Evolutionary conservation across 148 eudicot species (phyloP), one percentile per base, ranked within the genome.

Genomic region (Fagopyrum tataricum): DNA sequence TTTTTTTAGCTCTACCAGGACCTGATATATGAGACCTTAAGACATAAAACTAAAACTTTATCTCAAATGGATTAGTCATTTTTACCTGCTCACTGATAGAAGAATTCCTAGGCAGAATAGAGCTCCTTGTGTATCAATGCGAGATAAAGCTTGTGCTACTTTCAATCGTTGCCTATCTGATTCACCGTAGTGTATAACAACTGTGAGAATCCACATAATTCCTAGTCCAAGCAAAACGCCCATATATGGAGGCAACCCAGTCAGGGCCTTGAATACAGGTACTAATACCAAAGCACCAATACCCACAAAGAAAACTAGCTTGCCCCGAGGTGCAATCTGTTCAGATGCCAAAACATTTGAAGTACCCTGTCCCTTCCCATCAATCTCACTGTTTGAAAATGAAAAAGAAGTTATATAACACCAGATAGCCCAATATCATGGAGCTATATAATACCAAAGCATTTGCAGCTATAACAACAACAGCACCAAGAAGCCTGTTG

Each of bases 141-240:
- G 92, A 75, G 99, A 91, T 68, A 95, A 84, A 56, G 99, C 99
- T 77, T 91, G 99, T 44, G 99, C 96, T 66, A 95, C 99, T 85
- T 95, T 95, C 77, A 91, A 81, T 72, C 70, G 80, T 73, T 89
- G 97, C 79, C 97, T 84, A 78, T 87, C 96, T 18, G 97, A 84
- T 82, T 95, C 99, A 72, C 99, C 99, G 61, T 82, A 95, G 79
- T 95, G 99, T 72, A 95, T 95, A 68, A 96, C 99, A 86, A 91
- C 99, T 17, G 99, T 95, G 44, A 95, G 80, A 56, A 95, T 77
- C 99, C 97, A 95, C 44, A 95, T 92, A 79, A 95, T 89, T 49
- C 99, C 99, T 46, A 95, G 92, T 64, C 97, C 99, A 78, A 95
- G 87, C 74, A 95, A 88, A 76, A 95, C 92, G 42, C 99, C 99